Base-by-base conservation (phyloP, 805 yeast species). In the Yueomyces sinensis region DNA sequence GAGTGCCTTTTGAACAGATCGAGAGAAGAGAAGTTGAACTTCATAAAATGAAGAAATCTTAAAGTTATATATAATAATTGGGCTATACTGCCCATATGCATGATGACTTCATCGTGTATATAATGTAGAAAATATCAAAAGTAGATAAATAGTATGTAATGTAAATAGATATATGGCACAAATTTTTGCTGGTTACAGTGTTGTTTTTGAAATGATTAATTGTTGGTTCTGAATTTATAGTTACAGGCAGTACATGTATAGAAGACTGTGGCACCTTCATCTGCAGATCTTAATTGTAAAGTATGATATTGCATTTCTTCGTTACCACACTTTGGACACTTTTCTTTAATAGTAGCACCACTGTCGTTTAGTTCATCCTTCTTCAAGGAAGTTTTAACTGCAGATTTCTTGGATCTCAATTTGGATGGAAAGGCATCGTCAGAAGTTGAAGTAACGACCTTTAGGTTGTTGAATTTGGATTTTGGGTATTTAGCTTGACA, bases 281-380 rank as follows among this genome's bases (percentile, higher is more conserved):
- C 99, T 1, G 98, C 99, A 36, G 95, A 82, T 63, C 99, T 76
- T 48, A 91, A 70, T 61, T 91, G 99, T 46, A 91, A 66, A 4
- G 98, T 91, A 54, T 91, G 97, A 57, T 89, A 91, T 56, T 78
- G 87, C 98, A 93, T 93, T 60, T 91, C 96, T 53, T 91, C 96
- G 60, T 87, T 73, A 33, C 94, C 95, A 72, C 98, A 91, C 59
- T 87, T 76, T n/a, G 97, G 97, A 68, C 99, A 91, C 54, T 82
- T 87, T 59, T 91, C 99, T 57, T 87, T 82, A 57, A 91, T 91
- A 11, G 93, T 81, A 28, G 98, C 98, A 42, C 97, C 98, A n/a
- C n/a, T n/a, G 40, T 86, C 96, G 40, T 78, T 94, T 31, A 82
- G 61, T 45, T 89, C 96, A 42, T 74, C 74, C 19, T 71, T 72